These are phyloP conservation scores for Colletotrichum sublineola DNA, from an alignment of 2,329 filamentous ascomycete species.

Conservation along the genomic window DNA sequence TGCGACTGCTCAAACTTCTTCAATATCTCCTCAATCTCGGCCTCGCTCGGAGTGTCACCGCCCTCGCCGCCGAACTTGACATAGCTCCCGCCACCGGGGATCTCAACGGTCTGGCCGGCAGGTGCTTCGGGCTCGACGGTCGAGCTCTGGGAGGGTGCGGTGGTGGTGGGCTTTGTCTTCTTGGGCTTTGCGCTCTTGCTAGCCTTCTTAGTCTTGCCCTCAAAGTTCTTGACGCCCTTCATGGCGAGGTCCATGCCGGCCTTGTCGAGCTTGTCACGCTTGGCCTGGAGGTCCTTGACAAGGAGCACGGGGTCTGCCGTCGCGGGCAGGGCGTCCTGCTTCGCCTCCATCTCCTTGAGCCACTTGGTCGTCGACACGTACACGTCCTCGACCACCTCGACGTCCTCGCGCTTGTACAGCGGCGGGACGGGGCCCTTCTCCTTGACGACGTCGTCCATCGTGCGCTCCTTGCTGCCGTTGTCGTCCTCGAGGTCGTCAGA, in stretches of 20 bases:
- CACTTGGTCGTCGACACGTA: constrained; percentile 76
- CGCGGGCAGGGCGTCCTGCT: constrained; percentile 77
- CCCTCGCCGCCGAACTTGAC: constrained; percentile 46
- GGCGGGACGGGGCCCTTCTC: constrained; percentile 70
- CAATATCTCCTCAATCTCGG: constrained; percentile 66
- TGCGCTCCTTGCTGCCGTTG: constrained; percentile 56
- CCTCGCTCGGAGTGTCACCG: constrained; percentile 54
- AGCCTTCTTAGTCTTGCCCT: constrained; percentile 60
- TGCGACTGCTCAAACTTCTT: constrained; percentile 51
- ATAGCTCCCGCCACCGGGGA: constrained; percentile 52
- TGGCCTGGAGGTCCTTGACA: constrained; percentile 77
- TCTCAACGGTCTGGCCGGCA: constrained; percentile 56
- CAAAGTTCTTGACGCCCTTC: constrained; percentile 73
- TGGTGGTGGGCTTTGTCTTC: constrained; percentile 59
- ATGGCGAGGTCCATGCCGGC: constrained; percentile 77
- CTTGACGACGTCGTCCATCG: constrained; percentile 59
- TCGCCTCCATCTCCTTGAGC: constrained; percentile 78
- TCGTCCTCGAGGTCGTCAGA: constrained; percentile 87
- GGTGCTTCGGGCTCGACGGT: constrained; percentile 48
- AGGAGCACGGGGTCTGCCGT: constrained; percentile 83
- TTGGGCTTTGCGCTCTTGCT: constrained; percentile 52
- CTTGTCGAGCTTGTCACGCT: constrained; percentile 79
- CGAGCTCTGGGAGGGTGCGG: constrained; percentile 47
- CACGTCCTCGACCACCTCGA: constrained; percentile 73
- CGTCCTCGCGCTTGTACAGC: constrained; percentile 80